phyloP scores from a whole-genome alignment of 768 basidiomycete genomes.

The Lactarius vividus region DNA sequence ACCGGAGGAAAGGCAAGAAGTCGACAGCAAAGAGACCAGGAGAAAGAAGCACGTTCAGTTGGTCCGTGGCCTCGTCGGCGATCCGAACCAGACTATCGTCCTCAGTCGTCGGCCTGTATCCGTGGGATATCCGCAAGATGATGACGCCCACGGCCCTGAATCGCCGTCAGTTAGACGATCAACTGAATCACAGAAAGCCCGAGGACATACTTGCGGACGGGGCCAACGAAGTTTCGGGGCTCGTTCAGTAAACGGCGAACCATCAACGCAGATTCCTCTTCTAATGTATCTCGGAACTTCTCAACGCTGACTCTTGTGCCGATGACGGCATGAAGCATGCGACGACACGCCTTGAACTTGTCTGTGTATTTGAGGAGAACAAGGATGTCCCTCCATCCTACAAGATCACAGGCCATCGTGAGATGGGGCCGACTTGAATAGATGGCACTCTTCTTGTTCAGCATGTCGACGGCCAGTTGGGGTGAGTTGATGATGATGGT shows the following conservation, averaged over 20 bases:
- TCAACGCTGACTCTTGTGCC: constrained; percentile 26
- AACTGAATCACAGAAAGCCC: not conserved
- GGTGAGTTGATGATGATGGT: constrained; percentile 31
- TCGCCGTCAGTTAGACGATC: not conserved
- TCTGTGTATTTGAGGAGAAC: constrained; percentile 29
- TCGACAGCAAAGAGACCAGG: constrained; percentile 29
- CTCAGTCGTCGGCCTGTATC: constrained; percentile 24
- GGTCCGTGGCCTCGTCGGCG: constrained; percentile 30
- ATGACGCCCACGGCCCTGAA: constrained; percentile 26
- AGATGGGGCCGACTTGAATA: constrained; percentile 31
- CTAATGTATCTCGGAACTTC: constrained; percentile 24
- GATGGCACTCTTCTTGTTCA: constrained; percentile 32
- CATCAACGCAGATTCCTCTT: constrained; percentile 25
- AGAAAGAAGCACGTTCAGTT: constrained; percentile 19
- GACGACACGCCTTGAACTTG: constrained; percentile 27
- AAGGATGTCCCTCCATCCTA: constrained; percentile 27
- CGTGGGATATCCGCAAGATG: constrained; percentile 28
- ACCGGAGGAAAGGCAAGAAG: constrained; percentile 28
- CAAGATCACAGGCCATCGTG: constrained; percentile 29
- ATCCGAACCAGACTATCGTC: constrained; percentile 28
- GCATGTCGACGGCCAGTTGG: constrained; percentile 27
- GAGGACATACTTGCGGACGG: constrained; percentile 27
- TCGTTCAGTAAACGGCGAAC: constrained; percentile 24
- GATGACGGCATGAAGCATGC: constrained; percentile 27
- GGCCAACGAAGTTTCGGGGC: constrained; percentile 25